Conservation (phyloP, 495 filamentous ascomycete genomes). For the Penicillium maclennaniae region DNA sequence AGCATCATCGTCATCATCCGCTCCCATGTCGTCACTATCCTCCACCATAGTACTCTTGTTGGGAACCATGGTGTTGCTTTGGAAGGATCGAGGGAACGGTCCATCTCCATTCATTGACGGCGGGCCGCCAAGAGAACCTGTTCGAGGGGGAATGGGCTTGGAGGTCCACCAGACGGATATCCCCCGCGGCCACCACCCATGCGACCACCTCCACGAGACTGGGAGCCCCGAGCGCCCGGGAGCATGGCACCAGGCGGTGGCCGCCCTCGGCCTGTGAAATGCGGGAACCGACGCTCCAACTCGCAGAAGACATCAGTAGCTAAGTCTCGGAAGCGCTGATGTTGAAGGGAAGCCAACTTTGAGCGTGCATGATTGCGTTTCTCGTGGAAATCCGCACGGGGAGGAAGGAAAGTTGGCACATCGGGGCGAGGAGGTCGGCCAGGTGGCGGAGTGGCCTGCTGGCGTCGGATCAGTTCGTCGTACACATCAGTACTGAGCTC, state of each 20-base stretch:
- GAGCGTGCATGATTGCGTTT: slow-evolving; percentile 95
- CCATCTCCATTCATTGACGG: slow-evolving; percentile 43
- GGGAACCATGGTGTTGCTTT: slow-evolving; percentile 92
- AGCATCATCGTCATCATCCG: slow-evolving; percentile 60
- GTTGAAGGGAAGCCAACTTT: slow-evolving; percentile 83
- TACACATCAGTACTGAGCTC: slow-evolving; percentile 97
- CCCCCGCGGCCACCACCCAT: slow-evolving; percentile 35
- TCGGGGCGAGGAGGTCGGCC: slow-evolving; percentile 49
- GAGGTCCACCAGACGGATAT: slow-evolving; percentile 39
- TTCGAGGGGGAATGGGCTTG: slow-evolving; percentile 43
- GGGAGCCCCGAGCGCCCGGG: slow-evolving; percentile 37
- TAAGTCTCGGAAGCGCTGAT: slow-evolving; percentile 80
- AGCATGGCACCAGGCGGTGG: slow-evolving; percentile 41
- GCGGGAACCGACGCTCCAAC: slow-evolving; percentile 83
- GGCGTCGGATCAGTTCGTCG: slow-evolving; percentile 86
- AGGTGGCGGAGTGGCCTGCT: slow-evolving; percentile 58
- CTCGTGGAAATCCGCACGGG: slow-evolving; percentile 85
- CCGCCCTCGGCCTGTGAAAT: slow-evolving; percentile 57
- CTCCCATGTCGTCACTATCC: slow-evolving; percentile 75
- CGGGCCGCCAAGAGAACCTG: slow-evolving; percentile 45
- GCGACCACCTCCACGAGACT: slow-evolving; percentile 37
- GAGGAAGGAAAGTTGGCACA: slow-evolving; percentile 68
- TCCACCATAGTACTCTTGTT: slow-evolving; percentile 99
- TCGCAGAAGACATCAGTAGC: slow-evolving; percentile 96
- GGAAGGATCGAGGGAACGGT: slow-evolving; percentile 83